Evolutionary conservation across 2,329 filamentous ascomycete genomes (phyloP).

Genomic region (Lithohypha guttulata): DNA sequence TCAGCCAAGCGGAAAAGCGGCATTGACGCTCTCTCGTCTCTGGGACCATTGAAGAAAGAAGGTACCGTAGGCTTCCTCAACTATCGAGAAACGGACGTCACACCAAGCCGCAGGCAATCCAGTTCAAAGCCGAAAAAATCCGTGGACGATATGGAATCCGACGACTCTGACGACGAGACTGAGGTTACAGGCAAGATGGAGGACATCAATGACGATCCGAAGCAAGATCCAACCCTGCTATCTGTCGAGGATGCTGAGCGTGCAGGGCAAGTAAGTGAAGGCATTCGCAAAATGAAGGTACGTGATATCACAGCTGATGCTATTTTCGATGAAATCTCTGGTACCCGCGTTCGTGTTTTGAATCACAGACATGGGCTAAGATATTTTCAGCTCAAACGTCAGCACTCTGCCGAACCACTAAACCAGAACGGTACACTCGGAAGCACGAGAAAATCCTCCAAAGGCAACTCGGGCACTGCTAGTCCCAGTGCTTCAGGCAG

Average conservation of each 20-base stretch:
- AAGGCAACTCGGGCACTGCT: slow-evolving; percentile 29
- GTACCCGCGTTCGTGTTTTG: slow-evolving; percentile 9
- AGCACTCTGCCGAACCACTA: slow-evolving; percentile 50
- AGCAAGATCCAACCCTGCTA: slow-evolving; percentile 38
- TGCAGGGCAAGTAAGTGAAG: slow-evolving; percentile 52
- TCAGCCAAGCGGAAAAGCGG: slow-evolving; percentile 64
- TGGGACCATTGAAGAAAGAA: slow-evolving; percentile 74
- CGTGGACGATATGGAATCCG: slow-evolving; percentile 61
- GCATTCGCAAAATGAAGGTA: slow-evolving; percentile 57
- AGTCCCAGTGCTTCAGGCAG: slow-evolving; percentile 25
- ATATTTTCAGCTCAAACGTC: slow-evolving; percentile 48
- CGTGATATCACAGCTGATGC: slow-evolving; percentile 20
- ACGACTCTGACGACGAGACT: slow-evolving; percentile 63
- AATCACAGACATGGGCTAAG: slow-evolving; percentile 21
- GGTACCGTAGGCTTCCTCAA: slow-evolving; percentile 83
- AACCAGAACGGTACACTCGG: slow-evolving; percentile 28
- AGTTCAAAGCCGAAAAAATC: slow-evolving; percentile 48
- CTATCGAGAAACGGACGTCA: slow-evolving; percentile 62
- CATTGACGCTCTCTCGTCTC: slow-evolving; percentile 72
- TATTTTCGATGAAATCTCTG: neutral
- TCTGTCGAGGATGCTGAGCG: slow-evolving; percentile 51
- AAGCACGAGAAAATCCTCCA: slow-evolving; percentile 29
- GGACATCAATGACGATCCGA: slow-evolving; percentile 47
- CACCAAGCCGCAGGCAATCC: slow-evolving; percentile 29
- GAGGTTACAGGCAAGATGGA: slow-evolving; percentile 55